phyloP scores from a whole-genome alignment of 129 eudicot species.

The Saposhnikovia divaricata region DNA sequence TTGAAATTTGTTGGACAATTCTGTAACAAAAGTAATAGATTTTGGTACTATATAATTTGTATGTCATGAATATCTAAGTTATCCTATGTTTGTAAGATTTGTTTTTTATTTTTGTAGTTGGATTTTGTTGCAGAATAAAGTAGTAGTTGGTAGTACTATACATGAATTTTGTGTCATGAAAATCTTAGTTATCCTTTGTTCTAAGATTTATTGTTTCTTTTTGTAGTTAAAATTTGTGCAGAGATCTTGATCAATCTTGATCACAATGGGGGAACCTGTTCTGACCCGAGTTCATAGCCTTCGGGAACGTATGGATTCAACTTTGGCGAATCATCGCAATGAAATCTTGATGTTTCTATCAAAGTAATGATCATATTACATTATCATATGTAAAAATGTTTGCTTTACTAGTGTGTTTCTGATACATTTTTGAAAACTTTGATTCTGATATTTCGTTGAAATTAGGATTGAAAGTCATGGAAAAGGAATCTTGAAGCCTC shows the following conservation, averaged over 20 bases:
- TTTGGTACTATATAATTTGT: background rate
- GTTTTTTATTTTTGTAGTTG: constrained; percentile 17
- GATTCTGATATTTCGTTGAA: background rate
- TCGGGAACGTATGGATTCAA: constrained; percentile 80
- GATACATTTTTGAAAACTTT: background rate
- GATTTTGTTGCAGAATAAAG: background rate
- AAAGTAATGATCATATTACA: constrained; percentile 28
- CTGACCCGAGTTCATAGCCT: constrained; percentile 92
- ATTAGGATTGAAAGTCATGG: constrained; percentile 76
- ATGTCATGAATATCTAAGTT: background rate
- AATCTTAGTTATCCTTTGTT: background rate
- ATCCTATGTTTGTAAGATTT: background rate
- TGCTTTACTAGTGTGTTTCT: background rate
- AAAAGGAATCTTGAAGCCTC: constrained; percentile 77
- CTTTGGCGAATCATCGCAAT: constrained; percentile 67
- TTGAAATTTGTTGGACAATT: background rate
- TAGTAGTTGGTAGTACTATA: background rate
- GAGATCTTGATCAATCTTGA: background rate
- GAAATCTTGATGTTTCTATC: constrained; percentile 67
- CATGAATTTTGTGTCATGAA: background rate
- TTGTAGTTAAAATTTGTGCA: constrained; percentile 18
- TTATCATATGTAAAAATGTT: background rate
- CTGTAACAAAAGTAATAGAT: background rate
- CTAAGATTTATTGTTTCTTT: background rate
- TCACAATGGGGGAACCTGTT: constrained; percentile 63